Conservation (phyloP, 371 early-diverging fungal genomes). For the Circinella minor region DNA sequence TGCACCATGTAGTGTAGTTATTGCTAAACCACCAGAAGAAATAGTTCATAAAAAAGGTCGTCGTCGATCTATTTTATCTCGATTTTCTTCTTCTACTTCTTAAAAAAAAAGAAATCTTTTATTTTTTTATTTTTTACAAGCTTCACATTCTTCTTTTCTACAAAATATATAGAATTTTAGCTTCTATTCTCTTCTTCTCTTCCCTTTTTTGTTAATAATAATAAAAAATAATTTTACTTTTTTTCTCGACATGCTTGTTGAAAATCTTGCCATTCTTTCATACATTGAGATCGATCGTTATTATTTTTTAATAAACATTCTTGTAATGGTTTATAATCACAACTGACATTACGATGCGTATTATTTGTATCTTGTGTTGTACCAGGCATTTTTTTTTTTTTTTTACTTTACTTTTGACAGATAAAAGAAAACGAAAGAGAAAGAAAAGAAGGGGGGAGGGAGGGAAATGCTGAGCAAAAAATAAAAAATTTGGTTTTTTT, state of each 20-base stretch:
- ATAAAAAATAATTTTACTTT: slow-evolving; percentile 16
- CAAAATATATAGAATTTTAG: no score
- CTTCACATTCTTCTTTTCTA: slow-evolving; percentile 27
- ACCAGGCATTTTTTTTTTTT: slow-evolving; percentile 5
- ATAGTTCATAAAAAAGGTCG: background rate
- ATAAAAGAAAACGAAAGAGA: no score
- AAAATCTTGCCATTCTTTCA: slow-evolving; percentile 70
- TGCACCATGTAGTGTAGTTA: slow-evolving; percentile 51
- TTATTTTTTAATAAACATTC: slow-evolving; percentile 41
- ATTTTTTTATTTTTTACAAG: slow-evolving; percentile 18
- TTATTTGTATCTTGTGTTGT: background rate
- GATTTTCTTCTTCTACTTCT: background rate
- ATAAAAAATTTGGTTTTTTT: background rate
- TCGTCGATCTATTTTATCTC: slow-evolving; percentile 18
- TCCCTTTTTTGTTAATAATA: background rate
- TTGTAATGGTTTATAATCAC: slow-evolving; percentile 16
- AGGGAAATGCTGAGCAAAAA: background rate
- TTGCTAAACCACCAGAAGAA: slow-evolving; percentile 38
- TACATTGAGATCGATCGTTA: slow-evolving; percentile 62
- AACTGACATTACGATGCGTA: background rate
- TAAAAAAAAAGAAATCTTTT: no score
- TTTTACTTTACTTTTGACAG: no score
- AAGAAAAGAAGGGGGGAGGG: background rate
- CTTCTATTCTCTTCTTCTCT: background rate
- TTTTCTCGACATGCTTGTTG: slow-evolving; percentile 50